Evolutionary conservation across 1,284 basidiomycete species (phyloP).

Genomic region (Sanghuangporus sanghuang): DNA sequence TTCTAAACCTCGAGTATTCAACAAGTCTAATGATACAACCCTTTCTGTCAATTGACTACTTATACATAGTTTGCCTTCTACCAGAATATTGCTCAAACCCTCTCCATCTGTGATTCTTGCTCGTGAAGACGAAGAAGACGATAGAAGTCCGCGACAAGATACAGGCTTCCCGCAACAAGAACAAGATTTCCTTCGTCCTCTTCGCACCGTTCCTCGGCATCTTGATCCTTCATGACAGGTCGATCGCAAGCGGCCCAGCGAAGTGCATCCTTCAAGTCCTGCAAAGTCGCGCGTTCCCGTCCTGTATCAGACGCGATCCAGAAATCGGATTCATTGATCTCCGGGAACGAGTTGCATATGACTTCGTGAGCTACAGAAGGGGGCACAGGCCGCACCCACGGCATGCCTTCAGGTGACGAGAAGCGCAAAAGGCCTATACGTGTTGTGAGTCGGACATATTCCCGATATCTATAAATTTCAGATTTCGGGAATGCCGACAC

Average conservation of each 20-base stretch:
- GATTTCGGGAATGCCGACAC: not conserved
- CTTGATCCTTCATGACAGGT: not conserved
- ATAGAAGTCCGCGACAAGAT: slow-evolving; percentile 17
- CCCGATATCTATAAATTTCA: not conserved
- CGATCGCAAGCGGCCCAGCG: not conserved
- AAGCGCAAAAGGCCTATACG: slow-evolving; percentile 58
- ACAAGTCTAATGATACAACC: too few species aligned
- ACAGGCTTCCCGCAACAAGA: slow-evolving; percentile 17
- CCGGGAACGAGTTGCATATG: slow-evolving; percentile 36
- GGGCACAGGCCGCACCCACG: slow-evolving; percentile 74
- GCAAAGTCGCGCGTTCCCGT: not conserved
- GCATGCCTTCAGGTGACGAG: slow-evolving; percentile 81
- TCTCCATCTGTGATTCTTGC: not conserved
- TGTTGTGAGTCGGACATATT: not conserved
- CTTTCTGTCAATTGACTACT: too few species aligned
- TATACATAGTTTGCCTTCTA: too few species aligned
- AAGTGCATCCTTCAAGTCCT: slow-evolving; percentile 5
- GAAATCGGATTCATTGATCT: slow-evolving; percentile 27
- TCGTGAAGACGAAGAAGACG: slow-evolving; percentile 4
- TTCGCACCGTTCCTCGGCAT: not conserved
- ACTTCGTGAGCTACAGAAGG: slow-evolving; percentile 42
- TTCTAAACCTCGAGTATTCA: too few species aligned
- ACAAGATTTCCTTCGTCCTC: slow-evolving; percentile 2
- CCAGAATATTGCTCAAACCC: not conserved
- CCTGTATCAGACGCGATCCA: not conserved